Percentiles rank a stretch among this genome's conserved stretches.
Conservation (phyloP, 257 asterid genomes). For the Solanum tacnaense region DNA sequence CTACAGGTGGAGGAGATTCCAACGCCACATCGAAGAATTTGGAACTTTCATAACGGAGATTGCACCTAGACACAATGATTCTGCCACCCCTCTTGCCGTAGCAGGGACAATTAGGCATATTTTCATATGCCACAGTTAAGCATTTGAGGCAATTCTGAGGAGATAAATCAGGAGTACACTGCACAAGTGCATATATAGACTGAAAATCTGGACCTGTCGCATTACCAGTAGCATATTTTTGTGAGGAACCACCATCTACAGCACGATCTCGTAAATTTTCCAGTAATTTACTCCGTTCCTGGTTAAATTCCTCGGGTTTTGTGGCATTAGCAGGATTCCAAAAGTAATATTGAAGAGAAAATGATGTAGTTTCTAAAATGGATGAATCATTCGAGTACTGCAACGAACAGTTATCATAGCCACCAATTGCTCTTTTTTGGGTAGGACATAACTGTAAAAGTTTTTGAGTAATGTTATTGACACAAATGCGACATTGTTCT, state of each 20-base stretch:
- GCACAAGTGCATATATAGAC: slow-evolving; percentile 1
- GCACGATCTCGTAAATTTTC: neutral
- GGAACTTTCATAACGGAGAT: neutral
- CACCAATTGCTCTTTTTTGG: neutral
- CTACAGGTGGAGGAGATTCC: neutral
- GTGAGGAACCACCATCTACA: neutral
- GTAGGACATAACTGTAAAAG: neutral
- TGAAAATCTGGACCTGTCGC: neutral
- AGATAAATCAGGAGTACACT: slow-evolving; percentile 23
- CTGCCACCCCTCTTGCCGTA: neutral
- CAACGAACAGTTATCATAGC: neutral
- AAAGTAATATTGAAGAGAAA: no score
- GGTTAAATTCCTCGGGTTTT: neutral
- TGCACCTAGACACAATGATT: neutral
- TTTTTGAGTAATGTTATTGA: neutral
- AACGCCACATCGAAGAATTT: neutral
- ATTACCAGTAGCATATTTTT: slow-evolving; percentile 7
- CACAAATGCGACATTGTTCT: neutral
- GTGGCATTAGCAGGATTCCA: neutral
- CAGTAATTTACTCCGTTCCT: neutral
- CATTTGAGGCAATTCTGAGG: slow-evolving; percentile 1
- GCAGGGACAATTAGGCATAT: neutral
- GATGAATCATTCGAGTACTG: neutral
- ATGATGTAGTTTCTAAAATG: neutral
- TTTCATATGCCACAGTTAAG: neutral